These are phyloP conservation scores for Leccinum fallax DNA, from an alignment of 1,284 basidiomycete species.

Conservation along the genomic window DNA sequence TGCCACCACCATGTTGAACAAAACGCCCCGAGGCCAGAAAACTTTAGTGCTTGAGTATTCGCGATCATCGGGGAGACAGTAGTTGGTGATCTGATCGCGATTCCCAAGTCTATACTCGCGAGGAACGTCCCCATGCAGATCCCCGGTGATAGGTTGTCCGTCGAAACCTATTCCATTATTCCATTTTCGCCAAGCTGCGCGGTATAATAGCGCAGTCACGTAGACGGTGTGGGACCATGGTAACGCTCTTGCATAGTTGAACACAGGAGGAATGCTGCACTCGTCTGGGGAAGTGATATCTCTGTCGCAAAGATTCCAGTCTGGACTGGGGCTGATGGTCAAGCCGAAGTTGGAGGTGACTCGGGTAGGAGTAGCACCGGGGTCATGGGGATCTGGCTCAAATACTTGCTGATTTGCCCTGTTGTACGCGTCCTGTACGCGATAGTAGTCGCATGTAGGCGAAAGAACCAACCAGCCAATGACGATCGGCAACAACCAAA, in stretches of 20 bases:
- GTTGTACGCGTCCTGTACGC: conserved; percentile 34
- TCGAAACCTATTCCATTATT: conserved; percentile 5
- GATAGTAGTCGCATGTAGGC: conserved; percentile 41
- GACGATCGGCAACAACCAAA: conserved; percentile 47
- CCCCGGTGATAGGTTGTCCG: neutral
- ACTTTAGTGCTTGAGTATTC: conserved; percentile 5
- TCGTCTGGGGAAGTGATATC: conserved; percentile 24
- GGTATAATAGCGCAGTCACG: conserved; percentile 22
- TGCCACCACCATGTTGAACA: conserved; percentile 38
- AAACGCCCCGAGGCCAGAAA: conserved; percentile 32
- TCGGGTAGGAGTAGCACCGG: neutral
- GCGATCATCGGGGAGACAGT: conserved; percentile 20
- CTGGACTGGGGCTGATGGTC: conserved; percentile 17
- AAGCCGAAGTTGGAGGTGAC: conserved; percentile 21
- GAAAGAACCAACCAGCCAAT: conserved; percentile 44
- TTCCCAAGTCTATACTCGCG: conserved; percentile 28
- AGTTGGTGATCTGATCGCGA: conserved; percentile 27
- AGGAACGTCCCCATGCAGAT: neutral
- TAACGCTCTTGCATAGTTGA: conserved; percentile 35
- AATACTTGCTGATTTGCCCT: conserved; percentile 32
- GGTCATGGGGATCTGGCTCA: neutral
- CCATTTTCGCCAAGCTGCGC: conserved; percentile 17
- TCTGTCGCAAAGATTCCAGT: conserved; percentile 1
- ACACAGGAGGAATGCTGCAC: conserved; percentile 29
- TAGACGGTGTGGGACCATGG: conserved; percentile 29